Evolutionary conservation across 257 asterid genomes (phyloP).

Genomic region (Jacaranda copaia): DNA sequence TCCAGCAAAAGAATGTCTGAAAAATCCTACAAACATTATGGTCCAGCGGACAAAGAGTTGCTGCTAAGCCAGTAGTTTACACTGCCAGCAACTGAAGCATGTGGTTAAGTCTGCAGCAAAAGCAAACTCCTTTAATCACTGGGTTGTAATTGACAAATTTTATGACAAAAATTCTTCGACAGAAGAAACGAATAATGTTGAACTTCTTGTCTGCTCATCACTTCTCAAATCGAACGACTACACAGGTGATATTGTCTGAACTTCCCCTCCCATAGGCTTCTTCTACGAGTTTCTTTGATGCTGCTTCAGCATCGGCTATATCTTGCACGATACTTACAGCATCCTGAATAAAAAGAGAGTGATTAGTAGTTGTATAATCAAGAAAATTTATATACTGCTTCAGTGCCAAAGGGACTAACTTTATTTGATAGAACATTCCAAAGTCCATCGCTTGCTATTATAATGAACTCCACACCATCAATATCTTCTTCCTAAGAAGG

Average conservation of each 20-base stretch:
- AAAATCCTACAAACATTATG: slow-evolving; percentile 17
- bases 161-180: background rate
- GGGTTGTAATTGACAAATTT: background rate
- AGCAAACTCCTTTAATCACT: background rate
- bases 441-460: slow-evolving; percentile 85
- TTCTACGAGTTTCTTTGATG: slow-evolving; percentile 67
- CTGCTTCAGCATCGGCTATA: slow-evolving; percentile 68
- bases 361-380: background rate
- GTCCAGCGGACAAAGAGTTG: background rate
- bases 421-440: slow-evolving; percentile 83
- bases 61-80: background rate
- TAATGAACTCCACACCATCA: slow-evolving; percentile 70
- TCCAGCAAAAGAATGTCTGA: background rate
- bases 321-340: slow-evolving; percentile 73
- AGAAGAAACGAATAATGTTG: background rate
- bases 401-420: slow-evolving; percentile 43
- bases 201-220: slow-evolving; percentile 33
- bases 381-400: background rate
- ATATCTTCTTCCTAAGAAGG: slow-evolving; percentile 69
- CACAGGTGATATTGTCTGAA: slow-evolving; percentile 77
- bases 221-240: slow-evolving; percentile 73
- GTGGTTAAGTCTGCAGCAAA: slow-evolving; percentile 1
- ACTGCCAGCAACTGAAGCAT: slow-evolving; percentile 10
- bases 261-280: slow-evolving; percentile 77
- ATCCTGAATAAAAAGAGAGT: slow-evolving; percentile 50